Conservation (phyloP, 805 yeast species). For the Suhomyces xylopsoci region DNA sequence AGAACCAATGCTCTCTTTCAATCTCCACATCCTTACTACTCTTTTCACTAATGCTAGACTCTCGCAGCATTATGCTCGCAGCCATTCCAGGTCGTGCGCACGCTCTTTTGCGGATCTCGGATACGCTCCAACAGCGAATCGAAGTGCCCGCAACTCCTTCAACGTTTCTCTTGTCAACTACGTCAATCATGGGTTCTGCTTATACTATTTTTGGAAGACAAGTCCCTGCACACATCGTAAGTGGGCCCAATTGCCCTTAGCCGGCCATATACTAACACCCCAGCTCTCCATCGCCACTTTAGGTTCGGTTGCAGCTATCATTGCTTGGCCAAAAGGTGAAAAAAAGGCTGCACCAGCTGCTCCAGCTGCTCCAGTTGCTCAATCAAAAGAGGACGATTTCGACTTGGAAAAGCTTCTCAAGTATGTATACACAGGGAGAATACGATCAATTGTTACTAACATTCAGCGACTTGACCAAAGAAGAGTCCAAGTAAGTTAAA, state of each 20-base stretch:
- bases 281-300: conserved; percentile 43
- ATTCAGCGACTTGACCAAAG: conserved; percentile 40
- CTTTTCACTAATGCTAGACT: not conserved
- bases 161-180: not conserved
- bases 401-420: conserved; percentile 42
- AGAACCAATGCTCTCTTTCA: not conserved
- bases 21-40: not conserved
- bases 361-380: conserved; percentile 17
- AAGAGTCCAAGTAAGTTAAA: conserved; percentile 32
- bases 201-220: conserved; percentile 44
- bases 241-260: conserved; percentile 15
- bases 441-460: conserved; percentile 9
- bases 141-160: not conserved
- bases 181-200: conserved; percentile 35
- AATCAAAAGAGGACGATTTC: conserved; percentile 38
- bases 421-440: conserved; percentile 28
- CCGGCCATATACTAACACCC: not conserved
- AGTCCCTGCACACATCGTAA: conserved; percentile 44
- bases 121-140: not conserved
- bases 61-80: not conserved
- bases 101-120: conserved; percentile 2
- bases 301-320: conserved; percentile 36
- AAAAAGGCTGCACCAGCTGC: conserved; percentile 20
- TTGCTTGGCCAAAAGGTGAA: conserved; percentile 35
- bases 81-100: not conserved